phyloP scores from a whole-genome alignment of 768 basidiomycete genomes.

The Phylloporus scabripes region DNA sequence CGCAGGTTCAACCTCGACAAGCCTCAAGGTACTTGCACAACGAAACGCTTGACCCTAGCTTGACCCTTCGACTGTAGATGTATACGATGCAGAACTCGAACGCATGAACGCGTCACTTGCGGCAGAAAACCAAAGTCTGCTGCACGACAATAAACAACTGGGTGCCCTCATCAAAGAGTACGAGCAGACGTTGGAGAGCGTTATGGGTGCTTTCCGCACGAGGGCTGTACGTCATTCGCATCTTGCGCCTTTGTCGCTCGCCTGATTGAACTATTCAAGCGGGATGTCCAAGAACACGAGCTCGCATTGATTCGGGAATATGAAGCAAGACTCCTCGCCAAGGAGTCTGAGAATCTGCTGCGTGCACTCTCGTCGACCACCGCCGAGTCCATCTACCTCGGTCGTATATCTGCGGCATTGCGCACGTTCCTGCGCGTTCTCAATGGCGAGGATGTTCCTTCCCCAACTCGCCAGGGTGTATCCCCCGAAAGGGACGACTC shows the following conservation, averaged over 20 bases:
- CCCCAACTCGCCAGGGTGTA: neutral
- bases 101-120: conserved; percentile 76
- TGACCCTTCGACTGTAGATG: conserved; percentile 49
- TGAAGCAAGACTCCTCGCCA: conserved; percentile 73
- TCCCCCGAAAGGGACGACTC: conserved; percentile 5
- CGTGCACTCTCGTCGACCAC: conserved; percentile 58
- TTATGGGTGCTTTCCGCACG: conserved; percentile 89
- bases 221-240: conserved; percentile 64
- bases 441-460: conserved; percentile 54
- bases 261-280: conserved; percentile 39
- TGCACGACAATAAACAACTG: conserved; percentile 95
- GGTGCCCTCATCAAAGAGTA: conserved; percentile 90
- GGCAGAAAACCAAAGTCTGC: conserved; percentile 76
- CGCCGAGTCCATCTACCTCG: conserved; percentile 60
- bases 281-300: conserved; percentile 90
- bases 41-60: neutral
- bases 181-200: conserved; percentile 89
- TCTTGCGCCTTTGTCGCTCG: neutral
- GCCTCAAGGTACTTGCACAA: conserved; percentile 53
- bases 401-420: conserved; percentile 62
- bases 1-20: conserved; percentile 83
- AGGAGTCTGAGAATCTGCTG: conserved; percentile 62
- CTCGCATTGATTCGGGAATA: conserved; percentile 86
- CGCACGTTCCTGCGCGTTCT: conserved; percentile 65
- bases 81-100: conserved; percentile 85